Base-by-base conservation (phyloP, 2,329 filamentous ascomycete species). In the Epichloe aotearoae region DNA sequence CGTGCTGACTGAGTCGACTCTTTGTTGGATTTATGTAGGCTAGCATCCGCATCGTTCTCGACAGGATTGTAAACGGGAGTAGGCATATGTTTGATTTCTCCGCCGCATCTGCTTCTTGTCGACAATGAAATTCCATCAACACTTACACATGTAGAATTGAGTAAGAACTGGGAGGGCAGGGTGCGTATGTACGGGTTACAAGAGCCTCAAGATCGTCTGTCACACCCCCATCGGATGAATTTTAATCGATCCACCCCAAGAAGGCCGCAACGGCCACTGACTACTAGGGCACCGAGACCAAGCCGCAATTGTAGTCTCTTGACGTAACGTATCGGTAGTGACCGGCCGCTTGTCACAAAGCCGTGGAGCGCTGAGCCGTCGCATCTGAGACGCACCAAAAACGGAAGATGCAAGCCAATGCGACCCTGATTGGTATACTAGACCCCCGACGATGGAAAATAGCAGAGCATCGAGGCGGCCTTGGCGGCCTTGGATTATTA, bases 281-380 rank as follows among this genome's bases (percentile, higher is more conserved):
- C 26, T n/a, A 30, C 26, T n/a, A 5, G 41, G 41, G 41, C 15
- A 30, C 26, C 20, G 41, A 5, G 41, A 20, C 15, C 12, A 38
- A 38, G 34, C 20, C 36, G 15, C 19, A 11, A n/a, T 26, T 5
- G n/a, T n/a, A 10, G 33, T 38, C 30, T 20, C 48, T 45, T 52
- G 53, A 50, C 48, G 53, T 52, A 51, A 54, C 50, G 50, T 50
- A 50, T 54, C 52, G 50, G 47, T 47, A 50, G 45, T 54, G 30
- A 34, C 50, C 44, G 41, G 39, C 39, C 41, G 39, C 15, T 34
- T 40, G 43, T 47, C 46, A 44, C 26, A 19, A n/a, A 33, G 48
- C 11, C 41, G 36, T 33, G 15, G 36, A 33, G 41, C 36, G 20
- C 36, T n/a, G 15, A 26, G 38, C 50, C 50, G 45, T 51, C 50